Evolutionary conservation across 306 rosid genomes (phyloP).

Genomic region (Pterocarpus macrocarpus): DNA sequence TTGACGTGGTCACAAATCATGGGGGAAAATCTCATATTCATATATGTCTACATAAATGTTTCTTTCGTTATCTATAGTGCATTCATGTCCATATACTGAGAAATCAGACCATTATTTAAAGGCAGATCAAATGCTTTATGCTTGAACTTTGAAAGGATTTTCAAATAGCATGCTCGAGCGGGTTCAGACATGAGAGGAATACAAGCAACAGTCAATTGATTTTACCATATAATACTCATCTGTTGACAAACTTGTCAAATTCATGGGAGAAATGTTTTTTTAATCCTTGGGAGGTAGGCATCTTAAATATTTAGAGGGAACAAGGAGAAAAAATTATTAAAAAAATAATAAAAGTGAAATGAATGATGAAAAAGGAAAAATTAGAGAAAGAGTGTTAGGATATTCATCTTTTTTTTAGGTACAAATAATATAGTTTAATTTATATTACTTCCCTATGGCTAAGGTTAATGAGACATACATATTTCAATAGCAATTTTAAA

Average conservation of each 20-base stretch:
- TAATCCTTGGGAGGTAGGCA: too few relatives aligned
- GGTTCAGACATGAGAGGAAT: slow-evolving; percentile 3
- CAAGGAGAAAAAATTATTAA: too few relatives aligned
- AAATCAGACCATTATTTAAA: too few relatives aligned
- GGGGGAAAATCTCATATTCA: too few relatives aligned
- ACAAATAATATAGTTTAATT: too few relatives aligned
- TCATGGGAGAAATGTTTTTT: too few relatives aligned
- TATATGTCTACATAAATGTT: neutral
- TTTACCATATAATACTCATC: neutral
- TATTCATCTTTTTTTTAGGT: too few relatives aligned
- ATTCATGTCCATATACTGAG: neutral
- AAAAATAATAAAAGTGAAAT: too few relatives aligned
- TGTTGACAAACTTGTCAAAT: neutral
- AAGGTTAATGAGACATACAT: neutral
- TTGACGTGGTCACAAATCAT: neutral
- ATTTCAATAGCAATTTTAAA: neutral
- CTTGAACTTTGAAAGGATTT: neutral
- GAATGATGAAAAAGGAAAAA: too few relatives aligned
- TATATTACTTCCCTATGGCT: too few relatives aligned
- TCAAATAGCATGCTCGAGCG: neutral
- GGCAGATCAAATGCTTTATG: neutral
- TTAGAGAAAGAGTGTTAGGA: too few relatives aligned
- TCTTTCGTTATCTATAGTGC: neutral
- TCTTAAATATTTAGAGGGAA: too few relatives aligned
- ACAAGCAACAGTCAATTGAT: neutral